Evolutionary conservation across 768 basidiomycete species (phyloP).

Genomic region (Psilocybe cyanescens): DNA sequence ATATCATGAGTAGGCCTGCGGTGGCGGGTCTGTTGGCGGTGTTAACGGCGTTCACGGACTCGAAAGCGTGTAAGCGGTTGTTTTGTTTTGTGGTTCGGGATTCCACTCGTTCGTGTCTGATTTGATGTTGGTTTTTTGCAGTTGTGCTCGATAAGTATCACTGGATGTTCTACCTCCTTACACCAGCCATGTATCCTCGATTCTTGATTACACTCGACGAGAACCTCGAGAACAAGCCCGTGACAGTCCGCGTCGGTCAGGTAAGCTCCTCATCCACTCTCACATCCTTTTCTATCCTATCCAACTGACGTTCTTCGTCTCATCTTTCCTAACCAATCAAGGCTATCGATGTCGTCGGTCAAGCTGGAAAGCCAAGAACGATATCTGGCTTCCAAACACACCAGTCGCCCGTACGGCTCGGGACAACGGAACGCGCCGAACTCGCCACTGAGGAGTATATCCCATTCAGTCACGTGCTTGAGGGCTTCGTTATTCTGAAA

Average conservation of each 20-base stretch:
- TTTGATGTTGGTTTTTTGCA: constrained; percentile 31
- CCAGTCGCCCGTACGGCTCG: constrained; percentile 93
- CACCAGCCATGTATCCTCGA: constrained; percentile 96
- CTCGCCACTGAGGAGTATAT: constrained; percentile 97
- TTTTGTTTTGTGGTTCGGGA: neutral
- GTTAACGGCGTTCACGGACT: constrained; percentile 90
- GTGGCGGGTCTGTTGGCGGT: constrained; percentile 90
- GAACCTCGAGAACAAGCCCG: constrained; percentile 80
- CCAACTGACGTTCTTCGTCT: neutral
- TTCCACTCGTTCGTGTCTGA: neutral
- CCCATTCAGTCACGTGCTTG: constrained; percentile 86
- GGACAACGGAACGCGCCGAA: constrained; percentile 93
- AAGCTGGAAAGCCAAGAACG: constrained; percentile 95
- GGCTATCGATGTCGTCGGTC: constrained; percentile 97
- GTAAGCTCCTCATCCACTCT: constrained; percentile 38
- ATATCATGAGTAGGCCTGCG: constrained; percentile 86
- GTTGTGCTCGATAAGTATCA: constrained; percentile 95
- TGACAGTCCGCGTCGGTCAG: constrained; percentile 95
- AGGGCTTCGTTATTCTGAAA: constrained; percentile 89
- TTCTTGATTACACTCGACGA: constrained; percentile 98
- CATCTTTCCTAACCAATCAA: constrained; percentile 30
- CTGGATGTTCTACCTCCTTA: constrained; percentile 99
- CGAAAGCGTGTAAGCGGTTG: constrained; percentile 83
- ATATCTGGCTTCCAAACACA: constrained; percentile 99
- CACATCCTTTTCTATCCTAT: neutral